Evolutionary conservation across 495 filamentous ascomycete genomes (phyloP).

Genomic region (Cercophora newfieldiana): DNA sequence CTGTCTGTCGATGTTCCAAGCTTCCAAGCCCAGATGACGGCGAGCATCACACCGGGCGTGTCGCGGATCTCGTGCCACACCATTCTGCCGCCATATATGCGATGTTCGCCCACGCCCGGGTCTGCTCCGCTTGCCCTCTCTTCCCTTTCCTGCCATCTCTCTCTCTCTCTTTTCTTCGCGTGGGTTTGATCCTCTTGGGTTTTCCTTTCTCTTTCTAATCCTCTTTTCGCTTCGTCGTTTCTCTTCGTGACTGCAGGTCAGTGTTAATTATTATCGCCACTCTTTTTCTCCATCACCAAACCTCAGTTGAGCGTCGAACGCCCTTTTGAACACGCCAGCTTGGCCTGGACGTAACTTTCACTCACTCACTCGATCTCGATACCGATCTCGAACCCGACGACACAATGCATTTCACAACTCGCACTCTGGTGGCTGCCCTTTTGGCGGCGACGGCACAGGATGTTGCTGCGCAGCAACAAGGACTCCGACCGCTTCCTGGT

Average conservation of each 20-base stretch:
- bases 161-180: background rate
- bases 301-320: slow-evolving; percentile 15
- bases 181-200: slow-evolving; percentile 4
- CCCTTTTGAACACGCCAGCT: slow-evolving; percentile 20
- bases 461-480: slow-evolving; percentile 15
- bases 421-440: slow-evolving; percentile 26
- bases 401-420: slow-evolving; percentile 32
- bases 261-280: slow-evolving; percentile 23
- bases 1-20: background rate
- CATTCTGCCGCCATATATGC: slow-evolving; percentile 17
- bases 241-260: slow-evolving; percentile 38
- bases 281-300: slow-evolving; percentile 11
- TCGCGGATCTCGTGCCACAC: slow-evolving; percentile 17
- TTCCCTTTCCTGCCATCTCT: slow-evolving; percentile 4
- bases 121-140: slow-evolving; percentile 4
- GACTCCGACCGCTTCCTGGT: background rate
- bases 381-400: slow-evolving; percentile 7
- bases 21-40: slow-evolving; percentile 8
- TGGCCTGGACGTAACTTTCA: slow-evolving; percentile 17
- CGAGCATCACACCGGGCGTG: slow-evolving; percentile 14
- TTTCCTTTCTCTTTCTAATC: slow-evolving; percentile 11
- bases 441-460: slow-evolving; percentile 29
- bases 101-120: slow-evolving; percentile 5
- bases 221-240: slow-evolving; percentile 23
- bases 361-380: slow-evolving; percentile 6